These are phyloP conservation scores for Sphagnurus paluster DNA, from an alignment of 1,284 basidiomycete species.

Conservation along the genomic window DNA sequence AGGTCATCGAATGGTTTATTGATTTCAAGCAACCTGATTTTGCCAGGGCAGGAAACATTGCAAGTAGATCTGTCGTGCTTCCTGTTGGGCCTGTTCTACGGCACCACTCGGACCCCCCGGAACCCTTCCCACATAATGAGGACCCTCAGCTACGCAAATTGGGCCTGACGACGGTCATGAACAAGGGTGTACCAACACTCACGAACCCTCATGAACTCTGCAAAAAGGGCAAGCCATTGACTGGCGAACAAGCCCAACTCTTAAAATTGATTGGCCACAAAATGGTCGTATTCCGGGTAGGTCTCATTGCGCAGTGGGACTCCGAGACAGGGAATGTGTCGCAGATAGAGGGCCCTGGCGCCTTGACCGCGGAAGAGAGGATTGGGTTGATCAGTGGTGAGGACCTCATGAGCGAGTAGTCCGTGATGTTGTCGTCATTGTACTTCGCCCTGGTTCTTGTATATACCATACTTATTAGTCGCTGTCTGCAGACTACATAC, in stretches of 20 bases:
- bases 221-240: constrained; percentile 78
- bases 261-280: constrained; percentile 86
- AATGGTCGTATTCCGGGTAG: constrained; percentile 82
- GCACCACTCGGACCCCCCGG: constrained; percentile 70
- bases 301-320: constrained; percentile 75
- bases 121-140: constrained; percentile 94
- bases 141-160: constrained; percentile 94
- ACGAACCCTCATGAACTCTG: constrained; percentile 84
- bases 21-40: constrained; percentile 91
- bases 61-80: constrained; percentile 74
- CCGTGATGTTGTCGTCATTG: constrained; percentile 1
- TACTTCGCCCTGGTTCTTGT: constrained; percentile 2
- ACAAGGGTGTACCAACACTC: constrained; percentile 87
- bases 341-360: constrained; percentile 49
- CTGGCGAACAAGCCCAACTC: constrained; percentile 84
- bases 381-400: constrained; percentile 35
- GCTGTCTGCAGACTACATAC: not conserved
- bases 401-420: constrained; percentile 42
- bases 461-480: not conserved
- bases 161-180: constrained; percentile 85
- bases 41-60: constrained; percentile 85
- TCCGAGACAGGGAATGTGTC: constrained; percentile 68
- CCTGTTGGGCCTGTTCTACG: constrained; percentile 77
- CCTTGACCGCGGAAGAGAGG: constrained; percentile 37
- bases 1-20: constrained; percentile 94